Conservation (phyloP, 345 rosid genomes). For the Euclidium syriacum region DNA sequence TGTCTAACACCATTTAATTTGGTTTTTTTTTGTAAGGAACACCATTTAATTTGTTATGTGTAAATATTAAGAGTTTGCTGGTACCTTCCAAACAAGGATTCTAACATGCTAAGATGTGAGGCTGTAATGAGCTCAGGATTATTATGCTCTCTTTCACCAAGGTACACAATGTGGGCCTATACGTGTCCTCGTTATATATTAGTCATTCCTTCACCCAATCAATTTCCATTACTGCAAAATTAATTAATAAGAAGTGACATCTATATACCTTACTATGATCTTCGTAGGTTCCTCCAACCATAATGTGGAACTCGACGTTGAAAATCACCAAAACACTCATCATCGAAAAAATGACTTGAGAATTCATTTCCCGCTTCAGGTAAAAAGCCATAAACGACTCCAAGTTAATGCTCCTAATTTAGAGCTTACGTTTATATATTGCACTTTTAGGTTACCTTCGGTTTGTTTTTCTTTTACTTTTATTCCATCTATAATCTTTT, state of each 20-base stretch:
- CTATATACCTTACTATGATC: conserved; percentile 16
- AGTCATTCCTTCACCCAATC: neutral
- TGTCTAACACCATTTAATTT: neutral
- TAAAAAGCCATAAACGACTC: no score
- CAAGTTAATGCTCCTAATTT: no score
- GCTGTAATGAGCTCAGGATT: conserved; percentile 37
- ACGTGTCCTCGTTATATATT: neutral
- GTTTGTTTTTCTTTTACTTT: no score
- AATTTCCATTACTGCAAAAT: no score
- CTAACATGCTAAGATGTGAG: conserved; percentile 57
- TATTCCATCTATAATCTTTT: no score
- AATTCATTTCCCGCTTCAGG: neutral
- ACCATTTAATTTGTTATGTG: no score
- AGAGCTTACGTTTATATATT: no score
- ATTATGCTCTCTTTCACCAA: conserved; percentile 44
- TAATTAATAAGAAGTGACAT: no score
- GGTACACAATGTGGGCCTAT: conserved; percentile 53
- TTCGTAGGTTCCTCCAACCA: conserved; percentile 1
- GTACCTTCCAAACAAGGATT: conserved; percentile 54
- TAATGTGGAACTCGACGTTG: neutral
- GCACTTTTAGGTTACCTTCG: no score
- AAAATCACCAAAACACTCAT: neutral
- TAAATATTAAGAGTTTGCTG: neutral
- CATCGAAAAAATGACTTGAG: neutral
- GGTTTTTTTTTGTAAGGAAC: no score